Conservation (phyloP, 176 grass and related monocot species). For the Sorghum bicolor region Sorghum_bicolor_NCBIv3 NC_012875.2:53193001-53193500, state of each 20-base stretch:
- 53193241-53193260: conserved; percentile 97
- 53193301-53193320: conserved; percentile 60
- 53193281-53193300: conserved; percentile 82
- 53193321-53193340: conserved; percentile 59
- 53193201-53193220: conserved; percentile 94
- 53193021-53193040: conserved; percentile 97
- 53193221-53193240: conserved; percentile 93
- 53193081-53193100: background rate
- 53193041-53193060: conserved; percentile 94
- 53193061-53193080: conserved; percentile 64
- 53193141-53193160: background rate
- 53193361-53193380: background rate
- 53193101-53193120: background rate
- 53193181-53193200: conserved; percentile 81
- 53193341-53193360: background rate
- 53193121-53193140: background rate
- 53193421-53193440: background rate
- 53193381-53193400: background rate
- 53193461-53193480: background rate
- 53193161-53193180: background rate
- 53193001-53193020: conserved; percentile 97
- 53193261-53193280: conserved; percentile 97
- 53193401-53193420: background rate
- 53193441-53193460: background rate
- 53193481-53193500: background rate